Percentiles rank a stretch among this genome's conserved stretches.
Conservation (phyloP, 129 eudicot genomes). For the Helichrysum umbraculigerum region DNA sequence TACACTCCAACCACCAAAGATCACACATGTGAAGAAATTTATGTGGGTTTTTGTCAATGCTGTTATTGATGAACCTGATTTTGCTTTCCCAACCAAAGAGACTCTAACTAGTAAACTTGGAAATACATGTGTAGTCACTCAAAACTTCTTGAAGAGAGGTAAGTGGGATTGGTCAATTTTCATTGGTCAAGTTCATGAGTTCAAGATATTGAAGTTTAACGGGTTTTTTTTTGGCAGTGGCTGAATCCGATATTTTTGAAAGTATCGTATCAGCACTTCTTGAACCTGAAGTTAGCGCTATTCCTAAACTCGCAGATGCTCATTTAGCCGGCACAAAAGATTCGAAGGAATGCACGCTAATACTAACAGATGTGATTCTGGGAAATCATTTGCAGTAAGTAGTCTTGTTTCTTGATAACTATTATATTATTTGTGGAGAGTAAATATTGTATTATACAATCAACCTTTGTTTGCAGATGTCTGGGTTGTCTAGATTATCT, state of each 20-base stretch:
- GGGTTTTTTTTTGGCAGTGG: conserved; percentile 52
- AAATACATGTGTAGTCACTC: conserved; percentile 69
- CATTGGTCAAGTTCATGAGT: neutral
- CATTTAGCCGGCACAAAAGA: conserved; percentile 66
- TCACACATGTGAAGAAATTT: conserved; percentile 73
- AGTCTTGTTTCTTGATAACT: neutral
- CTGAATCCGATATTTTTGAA: conserved; percentile 60
- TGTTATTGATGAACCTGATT: conserved; percentile 93
- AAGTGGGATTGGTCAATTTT: conserved; percentile 24
- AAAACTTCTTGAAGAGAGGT: conserved; percentile 77
- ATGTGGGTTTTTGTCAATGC: conserved; percentile 95
- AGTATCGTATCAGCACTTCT: too few relatives aligned
- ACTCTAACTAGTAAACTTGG: conserved; percentile 84
- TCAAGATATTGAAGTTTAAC: neutral
- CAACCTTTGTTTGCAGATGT: too few relatives aligned
- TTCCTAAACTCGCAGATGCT: conserved; percentile 84
- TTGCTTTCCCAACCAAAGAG: conserved; percentile 96
- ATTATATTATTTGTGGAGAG: neutral
- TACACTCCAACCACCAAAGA: conserved; percentile 55
- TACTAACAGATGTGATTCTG: conserved; percentile 97
- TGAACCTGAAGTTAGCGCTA: conserved; percentile 47
- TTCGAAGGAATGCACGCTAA: conserved; percentile 72
- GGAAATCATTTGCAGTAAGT: conserved; percentile 88
- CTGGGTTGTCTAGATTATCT: conserved; percentile 64
- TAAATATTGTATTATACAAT: neutral